Evolutionary conservation across 2,329 filamentous ascomycete genomes (phyloP).

Genomic region (Alternaria viburni): DNA sequence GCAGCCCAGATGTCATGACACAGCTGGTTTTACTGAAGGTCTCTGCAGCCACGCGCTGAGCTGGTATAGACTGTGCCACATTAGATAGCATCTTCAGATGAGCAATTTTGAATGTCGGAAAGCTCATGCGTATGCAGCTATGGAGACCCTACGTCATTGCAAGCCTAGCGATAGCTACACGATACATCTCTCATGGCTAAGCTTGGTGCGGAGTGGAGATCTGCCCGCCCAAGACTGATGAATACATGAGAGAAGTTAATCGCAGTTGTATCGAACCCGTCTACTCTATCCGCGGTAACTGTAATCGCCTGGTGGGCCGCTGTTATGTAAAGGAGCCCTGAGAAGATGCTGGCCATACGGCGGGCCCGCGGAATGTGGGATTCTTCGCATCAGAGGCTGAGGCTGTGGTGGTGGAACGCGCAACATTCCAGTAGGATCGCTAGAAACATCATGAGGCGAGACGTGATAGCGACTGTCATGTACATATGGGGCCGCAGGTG

Average conservation of each 20-base stretch:
- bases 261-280: rapidly evolving
- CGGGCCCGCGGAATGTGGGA: background rate
- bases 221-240: background rate
- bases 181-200: background rate
- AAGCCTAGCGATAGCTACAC: background rate
- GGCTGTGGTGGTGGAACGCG: background rate
- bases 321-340: background rate
- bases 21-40: background rate
- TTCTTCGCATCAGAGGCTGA: background rate
- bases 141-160: background rate
- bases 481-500: background rate
- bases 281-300: background rate
- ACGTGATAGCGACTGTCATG: background rate
- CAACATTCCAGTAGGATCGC: background rate
- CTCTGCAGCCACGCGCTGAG: background rate
- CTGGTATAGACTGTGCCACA: background rate
- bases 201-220: rapidly evolving
- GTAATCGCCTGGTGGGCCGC: background rate
- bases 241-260: background rate
- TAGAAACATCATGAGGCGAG: background rate
- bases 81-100: background rate
- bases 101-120: no score
- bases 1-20: background rate
- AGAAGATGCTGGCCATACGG: background rate
- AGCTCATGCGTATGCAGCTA: background rate